phyloP scores from a whole-genome alignment of 2,329 filamentous ascomycete species.

The Immersiporthe knoxdaviesiana region DNA sequence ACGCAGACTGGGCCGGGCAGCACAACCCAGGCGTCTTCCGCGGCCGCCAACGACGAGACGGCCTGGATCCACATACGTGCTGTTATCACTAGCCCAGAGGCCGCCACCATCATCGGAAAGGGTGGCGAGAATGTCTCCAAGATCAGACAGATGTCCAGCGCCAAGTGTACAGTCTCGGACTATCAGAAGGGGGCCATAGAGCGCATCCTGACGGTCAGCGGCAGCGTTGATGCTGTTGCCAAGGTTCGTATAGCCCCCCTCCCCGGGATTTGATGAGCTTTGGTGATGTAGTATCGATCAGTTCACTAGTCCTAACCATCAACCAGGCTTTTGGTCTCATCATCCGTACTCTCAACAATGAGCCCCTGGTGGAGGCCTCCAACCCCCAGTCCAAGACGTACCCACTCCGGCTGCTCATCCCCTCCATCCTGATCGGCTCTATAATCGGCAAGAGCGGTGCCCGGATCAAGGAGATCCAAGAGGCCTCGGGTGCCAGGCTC shows the following conservation, averaged over 20 bases:
- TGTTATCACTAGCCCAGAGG: constrained; percentile 96
- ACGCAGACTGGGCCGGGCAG: constrained; percentile 41
- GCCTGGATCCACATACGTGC: constrained; percentile 97
- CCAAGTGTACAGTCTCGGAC: constrained; percentile 98
- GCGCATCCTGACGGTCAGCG: constrained; percentile 95
- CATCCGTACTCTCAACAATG: constrained; percentile 97
- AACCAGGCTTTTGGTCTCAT: constrained; percentile 91
- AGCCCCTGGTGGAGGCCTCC: constrained; percentile 84
- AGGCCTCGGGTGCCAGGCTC: constrained; percentile 91
- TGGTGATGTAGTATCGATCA: no score
- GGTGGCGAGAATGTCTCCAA: constrained; percentile 98
- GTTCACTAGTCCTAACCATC: constrained; percentile 12
- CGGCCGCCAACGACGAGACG: constrained; percentile 79
- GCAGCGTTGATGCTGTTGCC: constrained; percentile 92
- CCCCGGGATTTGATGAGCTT: constrained; percentile 22
- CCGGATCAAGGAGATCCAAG: constrained; percentile 96
- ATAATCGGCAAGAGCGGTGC: constrained; percentile 98
- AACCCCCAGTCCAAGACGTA: constrained; percentile 97
- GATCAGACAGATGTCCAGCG: constrained; percentile 91
- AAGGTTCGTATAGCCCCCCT: constrained; percentile 67
- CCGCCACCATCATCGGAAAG: constrained; percentile 97
- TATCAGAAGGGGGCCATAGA: constrained; percentile 97
- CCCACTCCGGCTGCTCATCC: constrained; percentile 90
- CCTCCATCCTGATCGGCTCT: constrained; percentile 95
- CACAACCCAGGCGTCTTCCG: constrained; percentile 49